Conservation (phyloP, 345 rosid species). For the Lepidium africanum region DNA sequence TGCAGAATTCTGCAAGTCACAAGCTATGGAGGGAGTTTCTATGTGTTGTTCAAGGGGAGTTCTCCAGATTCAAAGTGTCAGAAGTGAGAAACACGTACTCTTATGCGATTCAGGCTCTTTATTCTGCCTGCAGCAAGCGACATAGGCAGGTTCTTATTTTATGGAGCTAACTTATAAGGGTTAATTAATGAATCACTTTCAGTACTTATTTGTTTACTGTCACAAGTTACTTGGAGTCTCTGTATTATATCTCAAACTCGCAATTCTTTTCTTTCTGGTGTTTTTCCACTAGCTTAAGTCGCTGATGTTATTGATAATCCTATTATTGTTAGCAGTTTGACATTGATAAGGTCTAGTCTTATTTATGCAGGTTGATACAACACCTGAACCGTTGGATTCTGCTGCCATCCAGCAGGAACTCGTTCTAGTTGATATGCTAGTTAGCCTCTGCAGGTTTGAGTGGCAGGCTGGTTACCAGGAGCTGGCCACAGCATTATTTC, state of each 20-base stretch:
- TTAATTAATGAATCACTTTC: conserved; percentile 14
- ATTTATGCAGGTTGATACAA: conserved; percentile 51
- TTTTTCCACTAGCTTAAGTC: neutral
- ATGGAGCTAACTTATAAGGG: neutral
- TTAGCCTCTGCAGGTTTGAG: conserved; percentile 85
- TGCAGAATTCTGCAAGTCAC: conserved; percentile 62
- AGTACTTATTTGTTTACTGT: neutral
- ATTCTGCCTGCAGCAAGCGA: conserved; percentile 73
- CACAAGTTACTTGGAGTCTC: conserved; percentile 7
- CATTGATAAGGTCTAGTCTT: neutral
- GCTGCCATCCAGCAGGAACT: conserved; percentile 55
- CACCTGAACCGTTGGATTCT: conserved; percentile 38
- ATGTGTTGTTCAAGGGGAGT: conserved; percentile 68
- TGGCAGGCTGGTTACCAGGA: conserved; percentile 95
- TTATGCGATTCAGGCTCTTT: conserved; percentile 82
- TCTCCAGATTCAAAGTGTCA: conserved; percentile 90
- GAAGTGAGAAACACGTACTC: conserved; percentile 84
- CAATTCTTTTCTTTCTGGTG: neutral
- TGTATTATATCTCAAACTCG: neutral
- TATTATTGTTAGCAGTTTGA: neutral
- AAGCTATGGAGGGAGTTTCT: conserved; percentile 88
- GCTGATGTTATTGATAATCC: neutral
- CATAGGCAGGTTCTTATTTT: conserved; percentile 91
- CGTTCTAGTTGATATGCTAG: conserved; percentile 81
- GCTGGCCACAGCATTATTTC: conserved; percentile 80